Evolutionary conservation across 768 basidiomycete species (phyloP).

Genomic region (Cytidiella melzeri): DNA sequence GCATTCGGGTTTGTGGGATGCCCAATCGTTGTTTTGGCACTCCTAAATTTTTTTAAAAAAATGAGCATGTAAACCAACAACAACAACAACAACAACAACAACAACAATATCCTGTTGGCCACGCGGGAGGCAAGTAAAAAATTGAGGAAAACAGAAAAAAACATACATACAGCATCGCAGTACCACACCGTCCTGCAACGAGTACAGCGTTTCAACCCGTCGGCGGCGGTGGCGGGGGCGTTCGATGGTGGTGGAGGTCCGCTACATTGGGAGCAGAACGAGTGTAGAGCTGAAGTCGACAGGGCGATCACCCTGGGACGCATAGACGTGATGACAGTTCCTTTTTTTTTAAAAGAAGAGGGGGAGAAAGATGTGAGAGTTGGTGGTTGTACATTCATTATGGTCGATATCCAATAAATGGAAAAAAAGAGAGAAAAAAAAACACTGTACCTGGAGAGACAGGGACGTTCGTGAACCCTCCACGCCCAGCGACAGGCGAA

Average conservation of each 20-base stretch:
- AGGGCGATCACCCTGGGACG: constrained; percentile 60
- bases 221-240: too few relatives aligned
- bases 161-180: constrained; percentile 69
- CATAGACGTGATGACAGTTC: constrained; percentile 48
- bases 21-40: constrained; percentile 75
- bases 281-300: constrained; percentile 53
- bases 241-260: constrained; percentile 28
- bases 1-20: constrained; percentile 75
- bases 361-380: too few relatives aligned
- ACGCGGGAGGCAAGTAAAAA: too few relatives aligned
- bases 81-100: too few relatives aligned
- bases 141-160: too few relatives aligned
- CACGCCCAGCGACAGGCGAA: constrained; percentile 36
- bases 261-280: constrained; percentile 68
- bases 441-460: constrained; percentile 38
- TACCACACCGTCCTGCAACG: constrained; percentile 68
- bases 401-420: too few relatives aligned
- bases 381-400: too few relatives aligned
- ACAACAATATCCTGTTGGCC: too few relatives aligned
- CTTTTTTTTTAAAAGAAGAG: too few relatives aligned
- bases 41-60: too few relatives aligned
- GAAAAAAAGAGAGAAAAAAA: too few relatives aligned
- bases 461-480: constrained; percentile 35
- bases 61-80: too few relatives aligned
- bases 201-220: constrained; percentile 63